phyloP scores from a whole-genome alignment of 306 rosid genomes.

The Ceratonia siliqua region DNA sequence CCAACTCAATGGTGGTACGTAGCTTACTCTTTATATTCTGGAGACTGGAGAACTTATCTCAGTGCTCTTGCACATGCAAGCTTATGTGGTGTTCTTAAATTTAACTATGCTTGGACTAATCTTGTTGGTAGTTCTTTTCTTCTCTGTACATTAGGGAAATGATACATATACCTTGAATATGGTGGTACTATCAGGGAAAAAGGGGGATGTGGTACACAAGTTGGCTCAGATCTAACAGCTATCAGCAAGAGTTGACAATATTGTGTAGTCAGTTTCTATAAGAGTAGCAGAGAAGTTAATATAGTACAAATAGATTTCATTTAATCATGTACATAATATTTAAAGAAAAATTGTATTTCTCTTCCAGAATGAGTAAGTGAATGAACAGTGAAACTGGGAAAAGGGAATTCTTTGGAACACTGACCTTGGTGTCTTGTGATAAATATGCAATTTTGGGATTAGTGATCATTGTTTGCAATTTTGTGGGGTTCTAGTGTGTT shows the following conservation, averaged over 20 bases:
- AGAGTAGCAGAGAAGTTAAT: slow-evolving; percentile 1
- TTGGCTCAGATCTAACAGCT: neutral
- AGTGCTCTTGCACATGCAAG: neutral
- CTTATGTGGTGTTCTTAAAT: neutral
- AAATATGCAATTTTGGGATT: neutral
- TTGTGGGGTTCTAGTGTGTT: neutral
- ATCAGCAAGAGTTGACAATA: neutral
- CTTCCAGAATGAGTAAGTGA: neutral
- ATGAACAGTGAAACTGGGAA: neutral
- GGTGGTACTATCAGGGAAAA: neutral
- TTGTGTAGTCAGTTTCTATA: neutral
- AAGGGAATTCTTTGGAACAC: neutral
- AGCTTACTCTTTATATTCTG: neutral
- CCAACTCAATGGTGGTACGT: slow-evolving; percentile 54
- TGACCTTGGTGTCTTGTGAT: neutral
- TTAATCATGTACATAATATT: neutral
- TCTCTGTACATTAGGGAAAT: neutral
- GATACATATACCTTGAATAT: neutral
- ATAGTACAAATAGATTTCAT: neutral
- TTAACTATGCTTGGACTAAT: neutral
- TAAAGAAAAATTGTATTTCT: neutral
- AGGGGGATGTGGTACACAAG: neutral
- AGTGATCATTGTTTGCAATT: neutral
- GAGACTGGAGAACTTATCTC: slow-evolving; percentile 4
- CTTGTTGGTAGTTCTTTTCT: neutral